These are phyloP conservation scores for Serendipita sp. DNA, from an alignment of 768 basidiomycete species.

Conservation along the genomic window DNA sequence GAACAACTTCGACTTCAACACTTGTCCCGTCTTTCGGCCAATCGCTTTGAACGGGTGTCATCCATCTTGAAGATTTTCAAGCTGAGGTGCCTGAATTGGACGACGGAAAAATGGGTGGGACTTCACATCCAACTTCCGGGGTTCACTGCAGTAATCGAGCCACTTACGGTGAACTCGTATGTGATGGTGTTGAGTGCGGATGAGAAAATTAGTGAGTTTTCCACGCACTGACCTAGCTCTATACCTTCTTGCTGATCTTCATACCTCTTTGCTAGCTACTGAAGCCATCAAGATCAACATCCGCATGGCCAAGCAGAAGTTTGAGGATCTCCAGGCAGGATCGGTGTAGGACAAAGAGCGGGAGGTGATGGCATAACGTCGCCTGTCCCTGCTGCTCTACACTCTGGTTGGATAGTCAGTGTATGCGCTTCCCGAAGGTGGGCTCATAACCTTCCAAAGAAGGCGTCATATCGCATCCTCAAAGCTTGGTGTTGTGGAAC, in stretches of 20 bases:
- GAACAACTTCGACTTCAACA: neutral
- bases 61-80: constrained; percentile 95
- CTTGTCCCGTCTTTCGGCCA: constrained; percentile 30
- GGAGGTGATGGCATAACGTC: neutral
- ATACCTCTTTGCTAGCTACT: constrained; percentile 38
- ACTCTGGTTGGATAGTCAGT: neutral
- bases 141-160: constrained; percentile 80
- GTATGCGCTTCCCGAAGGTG: too few species aligned
- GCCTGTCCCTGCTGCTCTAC: neutral
- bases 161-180: constrained; percentile 86
- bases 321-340: constrained; percentile 74
- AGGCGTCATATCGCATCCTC: too few species aligned
- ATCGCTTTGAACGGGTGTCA: constrained; percentile 71
- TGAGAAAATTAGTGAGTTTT: constrained; percentile 58
- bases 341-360: neutral
- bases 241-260: neutral
- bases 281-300: constrained; percentile 81
- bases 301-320: constrained; percentile 67
- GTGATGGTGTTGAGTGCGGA: constrained; percentile 80
- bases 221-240: neutral
- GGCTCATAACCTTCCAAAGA: too few species aligned
- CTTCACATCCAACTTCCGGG: constrained; percentile 74
- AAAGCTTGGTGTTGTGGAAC: too few species aligned
- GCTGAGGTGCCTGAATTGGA: constrained; percentile 60
- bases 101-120: constrained; percentile 70